These are phyloP conservation scores for Trichoderma brevicompactum DNA, from an alignment of 2,329 filamentous ascomycete genomes.

Conservation along the genomic window DNA sequence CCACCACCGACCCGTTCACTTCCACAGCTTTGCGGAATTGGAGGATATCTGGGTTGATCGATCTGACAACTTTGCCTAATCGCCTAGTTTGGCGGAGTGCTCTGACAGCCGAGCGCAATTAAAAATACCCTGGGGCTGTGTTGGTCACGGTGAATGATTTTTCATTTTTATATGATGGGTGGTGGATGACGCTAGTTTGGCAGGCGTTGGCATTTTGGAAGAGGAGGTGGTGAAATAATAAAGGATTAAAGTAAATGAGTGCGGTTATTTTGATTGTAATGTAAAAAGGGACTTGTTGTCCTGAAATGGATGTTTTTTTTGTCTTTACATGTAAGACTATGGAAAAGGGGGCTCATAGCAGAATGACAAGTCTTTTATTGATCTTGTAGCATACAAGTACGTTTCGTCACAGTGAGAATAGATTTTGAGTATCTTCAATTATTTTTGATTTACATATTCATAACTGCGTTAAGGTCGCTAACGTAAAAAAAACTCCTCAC, in stretches of 20 bases:
- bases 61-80: constrained; percentile 87
- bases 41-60: constrained; percentile 97
- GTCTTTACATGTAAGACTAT: constrained; percentile 17
- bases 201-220: constrained; percentile 15
- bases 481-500: too few relatives aligned
- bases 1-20: constrained; percentile 89
- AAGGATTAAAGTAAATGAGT: neutral
- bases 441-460: neutral
- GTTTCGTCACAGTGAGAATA: neutral
- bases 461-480: neutral
- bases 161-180: neutral
- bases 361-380: constrained; percentile 22
- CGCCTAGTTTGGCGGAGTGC: neutral
- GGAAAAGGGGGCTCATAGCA: constrained; percentile 22
- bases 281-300: constrained; percentile 6
- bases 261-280: neutral
- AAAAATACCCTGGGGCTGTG: constrained; percentile 10
- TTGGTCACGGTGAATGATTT: neutral
- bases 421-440: neutral
- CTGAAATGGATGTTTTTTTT: neutral
- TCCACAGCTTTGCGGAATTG: constrained; percentile 95
- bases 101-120: neutral
- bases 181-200: constrained; percentile 18
- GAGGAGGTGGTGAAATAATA: constrained; percentile 3
- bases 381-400: neutral